Conservation (phyloP, 2,329 filamentous ascomycete genomes). For the Colletotrichum liaoningense region DNA sequence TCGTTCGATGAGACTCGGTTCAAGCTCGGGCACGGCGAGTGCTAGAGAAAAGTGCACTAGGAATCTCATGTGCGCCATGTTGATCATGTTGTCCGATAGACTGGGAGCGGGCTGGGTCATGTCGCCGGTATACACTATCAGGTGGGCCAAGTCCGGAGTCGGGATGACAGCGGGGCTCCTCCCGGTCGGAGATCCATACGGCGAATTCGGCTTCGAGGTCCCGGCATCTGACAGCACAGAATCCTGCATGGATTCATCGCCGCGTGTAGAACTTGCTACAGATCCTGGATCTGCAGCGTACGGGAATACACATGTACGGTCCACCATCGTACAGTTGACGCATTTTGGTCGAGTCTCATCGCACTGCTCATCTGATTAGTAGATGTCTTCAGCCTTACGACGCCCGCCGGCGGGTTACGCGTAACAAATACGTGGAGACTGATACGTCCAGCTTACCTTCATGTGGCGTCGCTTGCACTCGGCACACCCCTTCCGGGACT, state of each 20-base stretch:
- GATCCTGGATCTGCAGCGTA: background rate
- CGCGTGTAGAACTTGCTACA: background rate
- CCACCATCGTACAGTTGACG: slow-evolving; percentile 42
- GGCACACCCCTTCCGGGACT: slow-evolving; percentile 45
- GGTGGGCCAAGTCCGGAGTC: slow-evolving; percentile 12
- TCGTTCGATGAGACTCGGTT: slow-evolving; percentile 36
- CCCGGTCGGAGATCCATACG: background rate
- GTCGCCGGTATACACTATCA: background rate
- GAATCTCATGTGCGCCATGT: slow-evolving; percentile 1
- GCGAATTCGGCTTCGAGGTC: background rate
- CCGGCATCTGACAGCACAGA: background rate
- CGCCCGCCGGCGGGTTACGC: background rate
- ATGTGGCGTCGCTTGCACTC: slow-evolving; percentile 48
- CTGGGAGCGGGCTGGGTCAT: background rate
- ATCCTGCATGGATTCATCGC: background rate
- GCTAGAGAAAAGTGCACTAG: background rate
- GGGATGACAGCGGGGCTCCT: background rate
- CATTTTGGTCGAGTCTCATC: slow-evolving; percentile 45
- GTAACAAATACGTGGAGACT: background rate
- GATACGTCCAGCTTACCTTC: slow-evolving; percentile 39
- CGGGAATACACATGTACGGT: slow-evolving; percentile 42
- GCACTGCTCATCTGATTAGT: slow-evolving; percentile 37
- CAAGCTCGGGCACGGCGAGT: slow-evolving; percentile 29
- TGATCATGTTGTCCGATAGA: background rate
- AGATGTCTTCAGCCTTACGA: background rate